Conservation (phyloP, 176 grass and related monocot genomes). For the Elymus sibiricus region DNA sequence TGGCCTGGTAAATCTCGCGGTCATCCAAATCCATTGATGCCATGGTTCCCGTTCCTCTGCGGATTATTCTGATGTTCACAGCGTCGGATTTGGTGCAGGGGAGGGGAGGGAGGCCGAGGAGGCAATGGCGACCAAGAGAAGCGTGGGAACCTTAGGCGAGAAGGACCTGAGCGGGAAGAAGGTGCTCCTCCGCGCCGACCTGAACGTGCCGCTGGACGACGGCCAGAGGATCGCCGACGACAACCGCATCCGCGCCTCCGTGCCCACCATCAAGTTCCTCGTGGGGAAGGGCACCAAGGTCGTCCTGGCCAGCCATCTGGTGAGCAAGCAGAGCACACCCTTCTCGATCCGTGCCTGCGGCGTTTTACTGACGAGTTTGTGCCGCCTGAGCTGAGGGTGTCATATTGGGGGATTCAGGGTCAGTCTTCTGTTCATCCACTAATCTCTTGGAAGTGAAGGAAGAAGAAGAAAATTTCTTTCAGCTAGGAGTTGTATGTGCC, state of each 20-base stretch:
- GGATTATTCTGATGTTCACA: background rate
- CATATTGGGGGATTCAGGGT: background rate
- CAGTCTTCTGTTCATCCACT: background rate
- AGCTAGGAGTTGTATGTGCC: too few species aligned
- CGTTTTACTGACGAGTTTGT: background rate
- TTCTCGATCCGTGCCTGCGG: background rate
- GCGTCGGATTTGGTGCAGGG: slow-evolving; percentile 24
- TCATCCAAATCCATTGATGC: background rate
- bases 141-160: slow-evolving; percentile 51
- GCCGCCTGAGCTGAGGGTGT: background rate
- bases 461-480: too few species aligned
- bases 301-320: slow-evolving; percentile 73
- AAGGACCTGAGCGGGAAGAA: slow-evolving; percentile 79
- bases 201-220: slow-evolving; percentile 82
- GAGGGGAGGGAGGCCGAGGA: too few species aligned
- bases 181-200: slow-evolving; percentile 73
- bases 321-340: slow-evolving; percentile 5
- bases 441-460: too few species aligned
- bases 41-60: too few species aligned
- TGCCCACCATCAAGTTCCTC: slow-evolving; percentile 83
- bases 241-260: slow-evolving; percentile 71
- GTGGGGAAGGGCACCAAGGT: slow-evolving; percentile 62
- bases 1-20: background rate
- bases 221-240: slow-evolving; percentile 74
- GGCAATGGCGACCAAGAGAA: slow-evolving; percentile 74